Base-by-base conservation (phyloP, 2,329 filamentous ascomycete genomes). In the Ophiocordyceps camponoti-rufipedis region DNA sequence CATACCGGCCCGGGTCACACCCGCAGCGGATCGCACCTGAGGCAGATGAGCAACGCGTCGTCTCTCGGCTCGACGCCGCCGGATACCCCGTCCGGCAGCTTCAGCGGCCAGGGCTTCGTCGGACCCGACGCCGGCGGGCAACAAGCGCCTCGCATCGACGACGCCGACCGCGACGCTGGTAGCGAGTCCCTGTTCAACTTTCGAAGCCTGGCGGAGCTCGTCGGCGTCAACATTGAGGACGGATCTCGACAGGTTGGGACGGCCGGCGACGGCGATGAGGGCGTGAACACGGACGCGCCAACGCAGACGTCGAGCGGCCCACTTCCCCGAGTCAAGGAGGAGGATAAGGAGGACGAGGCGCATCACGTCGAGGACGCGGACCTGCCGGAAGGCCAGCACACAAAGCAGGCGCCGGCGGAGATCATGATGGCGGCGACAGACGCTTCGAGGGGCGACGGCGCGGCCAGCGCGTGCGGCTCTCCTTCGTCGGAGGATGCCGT, bases 121-220 rank as follows among this genome's bases (percentile, higher is more conserved):
- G 54, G 52, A 11, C 40, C 54, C 2, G 65, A 68, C 5, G 66
- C 71, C 49, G 72, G 71, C 5, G 55, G 72, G 2, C 76, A 72
- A 41, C 58, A 75, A 2, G 66, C 63, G 10, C 64, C 59, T 14
- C 63, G 64, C 46, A 67, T 65, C 46, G 65, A 68, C 16, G 67
- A 69, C 11, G 66, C 67, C 12, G 72, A 77, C 23, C 61, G 66
- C 7, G 71, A 73, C 23, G 66, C 70, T 5, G 68, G 70, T 13
- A 51, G 67, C 46, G 88, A 95, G 57, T 77, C 86, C 3, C 78
- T 94, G 74, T 91, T 94, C 62, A 95, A 94, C 60, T 95, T 95
- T 58, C 73, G 79, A 46, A 94, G 86, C 53, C 66, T 96, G 19
- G 84, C 85, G 2, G 84, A 85, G 49, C 85, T 93, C 59, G 84